Evolutionary conservation across 768 basidiomycete species (phyloP).

Genomic region (Trametes sanguinea): DNA sequence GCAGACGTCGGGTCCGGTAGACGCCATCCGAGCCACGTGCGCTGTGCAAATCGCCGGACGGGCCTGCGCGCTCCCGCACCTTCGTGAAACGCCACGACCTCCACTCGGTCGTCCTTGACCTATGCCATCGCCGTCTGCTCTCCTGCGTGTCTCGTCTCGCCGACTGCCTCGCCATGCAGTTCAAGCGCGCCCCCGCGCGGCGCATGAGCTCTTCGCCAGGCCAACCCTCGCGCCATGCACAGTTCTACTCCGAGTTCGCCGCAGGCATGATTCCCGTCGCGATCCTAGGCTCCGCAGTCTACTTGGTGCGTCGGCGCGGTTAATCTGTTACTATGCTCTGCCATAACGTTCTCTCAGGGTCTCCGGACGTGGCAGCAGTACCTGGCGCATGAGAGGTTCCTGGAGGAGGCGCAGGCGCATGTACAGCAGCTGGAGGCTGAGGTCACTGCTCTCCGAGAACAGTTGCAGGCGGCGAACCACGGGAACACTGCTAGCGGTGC

Average conservation of each 20-base stretch:
- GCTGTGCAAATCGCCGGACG: neutral
- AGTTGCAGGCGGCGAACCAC: slow-evolving; percentile 3
- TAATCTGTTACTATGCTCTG: slow-evolving; percentile 3
- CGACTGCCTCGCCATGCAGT: slow-evolving; percentile 4
- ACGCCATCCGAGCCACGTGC: slow-evolving; percentile 4
- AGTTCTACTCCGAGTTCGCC: slow-evolving; percentile 67
- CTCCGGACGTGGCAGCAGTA: slow-evolving; percentile 63
- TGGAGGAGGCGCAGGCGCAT: slow-evolving; percentile 58
- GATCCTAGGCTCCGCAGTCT: slow-evolving; percentile 77
- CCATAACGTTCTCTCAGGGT: slow-evolving; percentile 44
- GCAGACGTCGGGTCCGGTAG: neutral
- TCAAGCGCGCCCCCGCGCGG: slow-evolving; percentile 5
- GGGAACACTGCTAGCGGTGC: neutral
- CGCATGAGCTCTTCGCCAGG: slow-evolving; percentile 11
- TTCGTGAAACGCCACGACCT: slow-evolving; percentile 8
- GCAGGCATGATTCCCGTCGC: slow-evolving; percentile 81
- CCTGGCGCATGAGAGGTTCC: slow-evolving; percentile 71
- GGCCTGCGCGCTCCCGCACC: neutral
- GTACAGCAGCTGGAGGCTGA: slow-evolving; percentile 61
- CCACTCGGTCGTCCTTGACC: neutral
- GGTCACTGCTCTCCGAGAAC: slow-evolving; percentile 40
- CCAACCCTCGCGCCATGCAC: slow-evolving; percentile 51
- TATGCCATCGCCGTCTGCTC: slow-evolving; percentile 3
- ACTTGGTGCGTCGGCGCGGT: slow-evolving; percentile 52
- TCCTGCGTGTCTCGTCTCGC: slow-evolving; percentile 8